Conservation (phyloP, 345 rosid genomes). For the Populus deltoides region DNA sequence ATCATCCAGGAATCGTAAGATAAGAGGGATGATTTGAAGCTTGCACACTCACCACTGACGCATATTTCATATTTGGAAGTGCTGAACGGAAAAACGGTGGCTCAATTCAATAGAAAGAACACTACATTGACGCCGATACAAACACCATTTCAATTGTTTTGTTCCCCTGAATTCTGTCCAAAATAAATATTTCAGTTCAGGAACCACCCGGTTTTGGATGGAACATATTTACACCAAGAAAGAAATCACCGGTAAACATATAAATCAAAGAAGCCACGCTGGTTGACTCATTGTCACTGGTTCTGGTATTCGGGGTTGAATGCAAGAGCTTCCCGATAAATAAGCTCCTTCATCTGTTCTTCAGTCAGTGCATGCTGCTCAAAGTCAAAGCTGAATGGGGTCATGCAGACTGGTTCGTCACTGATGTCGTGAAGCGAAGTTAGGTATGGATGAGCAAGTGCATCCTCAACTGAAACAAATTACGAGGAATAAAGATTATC, state of each 20-base stretch:
- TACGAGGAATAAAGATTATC: not conserved
- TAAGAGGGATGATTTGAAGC: not conserved
- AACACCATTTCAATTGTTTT: slow-evolving; percentile 28
- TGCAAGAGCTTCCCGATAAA: slow-evolving; percentile 75
- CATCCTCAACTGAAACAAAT: slow-evolving; percentile 56
- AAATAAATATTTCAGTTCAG: slow-evolving; percentile 22
- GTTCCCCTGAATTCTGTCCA: slow-evolving; percentile 29
- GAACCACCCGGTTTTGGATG: slow-evolving; percentile 38
- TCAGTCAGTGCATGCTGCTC: slow-evolving; percentile 64
- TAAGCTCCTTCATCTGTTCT: slow-evolving; percentile 82
- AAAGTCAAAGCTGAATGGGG: slow-evolving; percentile 66
- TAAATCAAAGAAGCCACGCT: slow-evolving; percentile 13
- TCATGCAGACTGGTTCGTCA: slow-evolving; percentile 74
- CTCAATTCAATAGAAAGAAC: not conserved
- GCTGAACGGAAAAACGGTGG: not conserved
- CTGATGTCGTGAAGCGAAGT: slow-evolving; percentile 52
- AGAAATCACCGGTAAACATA: slow-evolving; percentile 20
- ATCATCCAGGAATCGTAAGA: not conserved
- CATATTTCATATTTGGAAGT: not conserved
- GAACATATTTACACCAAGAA: slow-evolving; percentile 41
- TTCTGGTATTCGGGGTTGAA: slow-evolving; percentile 75
- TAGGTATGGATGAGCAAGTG: slow-evolving; percentile 86
- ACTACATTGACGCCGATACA: slow-evolving; percentile 21
- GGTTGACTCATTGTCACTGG: slow-evolving; percentile 7
- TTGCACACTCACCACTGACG: not conserved